These are phyloP conservation scores for Colletotrichum eleusines DNA, from an alignment of 2,329 filamentous ascomycete species.

Conservation along the genomic window DNA sequence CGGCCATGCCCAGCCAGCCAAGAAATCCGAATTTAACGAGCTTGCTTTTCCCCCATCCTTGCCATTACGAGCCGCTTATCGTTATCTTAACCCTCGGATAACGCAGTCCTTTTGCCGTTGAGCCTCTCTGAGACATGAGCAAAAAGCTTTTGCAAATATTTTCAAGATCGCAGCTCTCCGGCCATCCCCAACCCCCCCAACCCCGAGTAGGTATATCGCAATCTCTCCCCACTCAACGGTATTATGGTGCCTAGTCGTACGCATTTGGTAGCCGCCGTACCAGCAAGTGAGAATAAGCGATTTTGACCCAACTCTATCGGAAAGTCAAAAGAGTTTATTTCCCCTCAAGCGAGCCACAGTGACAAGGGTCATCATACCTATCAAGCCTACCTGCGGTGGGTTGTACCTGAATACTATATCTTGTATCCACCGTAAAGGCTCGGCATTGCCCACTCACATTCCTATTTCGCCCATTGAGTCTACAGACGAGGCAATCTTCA, in stretches of 20 bases:
- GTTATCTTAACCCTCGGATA: neutral
- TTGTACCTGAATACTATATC: neutral
- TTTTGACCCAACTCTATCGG: constrained; percentile 28
- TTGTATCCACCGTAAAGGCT: constrained; percentile 8
- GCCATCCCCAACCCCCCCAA: too few relatives aligned
- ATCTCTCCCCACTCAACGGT: too few relatives aligned
- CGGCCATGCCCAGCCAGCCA: too few relatives aligned
- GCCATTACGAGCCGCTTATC: neutral
- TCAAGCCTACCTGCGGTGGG: neutral
- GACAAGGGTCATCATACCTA: constrained; percentile 22
- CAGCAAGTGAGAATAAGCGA: constrained; percentile 26
- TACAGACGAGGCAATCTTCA: constrained; percentile 1
- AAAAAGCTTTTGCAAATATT: neutral
- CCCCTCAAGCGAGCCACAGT: neutral
- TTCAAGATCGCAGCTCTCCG: neutral
- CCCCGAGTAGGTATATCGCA: too few relatives aligned
- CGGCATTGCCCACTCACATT: neutral
- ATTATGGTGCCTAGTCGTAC: neutral
- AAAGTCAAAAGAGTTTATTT: constrained; percentile 41
- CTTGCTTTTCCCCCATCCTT: neutral
- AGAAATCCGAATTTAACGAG: neutral
- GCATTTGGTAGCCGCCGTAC: neutral
- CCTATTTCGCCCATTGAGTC: neutral
- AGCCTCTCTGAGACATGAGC: neutral
- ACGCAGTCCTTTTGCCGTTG: neutral